phyloP scores from a whole-genome alignment of 1,284 basidiomycete species.

The Papiliotrema laurentii region DNA sequence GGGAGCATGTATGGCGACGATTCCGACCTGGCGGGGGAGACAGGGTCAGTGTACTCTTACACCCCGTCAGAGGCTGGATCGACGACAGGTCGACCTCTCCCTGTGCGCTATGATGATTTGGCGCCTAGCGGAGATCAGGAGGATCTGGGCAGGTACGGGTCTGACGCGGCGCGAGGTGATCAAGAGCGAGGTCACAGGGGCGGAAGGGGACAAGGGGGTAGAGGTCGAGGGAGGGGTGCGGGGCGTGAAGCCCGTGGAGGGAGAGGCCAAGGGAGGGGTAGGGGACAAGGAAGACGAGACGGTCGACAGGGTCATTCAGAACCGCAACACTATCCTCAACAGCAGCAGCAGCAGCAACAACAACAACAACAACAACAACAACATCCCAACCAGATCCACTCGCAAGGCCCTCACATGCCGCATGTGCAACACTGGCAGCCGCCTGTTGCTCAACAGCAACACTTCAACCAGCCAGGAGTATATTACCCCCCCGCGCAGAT shows the following conservation, averaged over 20 bases:
- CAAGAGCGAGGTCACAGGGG: conserved; percentile 1
- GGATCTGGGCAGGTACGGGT: background rate
- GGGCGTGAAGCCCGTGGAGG: conserved; percentile 15
- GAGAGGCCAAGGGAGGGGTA: conserved; percentile 8
- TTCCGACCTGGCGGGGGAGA: no score
- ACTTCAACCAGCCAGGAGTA: background rate
- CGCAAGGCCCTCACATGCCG: background rate
- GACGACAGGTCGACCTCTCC: conserved; percentile 17
- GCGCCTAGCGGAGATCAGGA: background rate
- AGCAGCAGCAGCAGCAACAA: conserved; percentile 6
- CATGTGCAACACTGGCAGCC: conserved; percentile 6
- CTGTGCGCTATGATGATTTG: conserved; percentile 25
- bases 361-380: background rate
- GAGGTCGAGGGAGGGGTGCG: conserved; percentile 6
- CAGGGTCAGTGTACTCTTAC: conserved; percentile 14
- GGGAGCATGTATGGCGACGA: conserved; percentile 27
- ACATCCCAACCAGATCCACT: background rate
- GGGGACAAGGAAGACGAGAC: conserved; percentile 21
- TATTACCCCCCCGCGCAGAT: background rate
- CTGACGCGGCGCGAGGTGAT: background rate
- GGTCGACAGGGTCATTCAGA: conserved; percentile 16
- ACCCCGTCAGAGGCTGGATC: conserved; percentile 22
- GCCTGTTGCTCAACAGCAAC: background rate
- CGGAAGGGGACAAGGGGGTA: conserved; percentile 17
- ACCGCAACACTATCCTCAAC: conserved; percentile 11